Evolutionary conservation across 1,284 basidiomycete species (phyloP), one percentile per base, ranked within the genome.

Genomic region (Butyriboletus appendiculatus): DNA sequence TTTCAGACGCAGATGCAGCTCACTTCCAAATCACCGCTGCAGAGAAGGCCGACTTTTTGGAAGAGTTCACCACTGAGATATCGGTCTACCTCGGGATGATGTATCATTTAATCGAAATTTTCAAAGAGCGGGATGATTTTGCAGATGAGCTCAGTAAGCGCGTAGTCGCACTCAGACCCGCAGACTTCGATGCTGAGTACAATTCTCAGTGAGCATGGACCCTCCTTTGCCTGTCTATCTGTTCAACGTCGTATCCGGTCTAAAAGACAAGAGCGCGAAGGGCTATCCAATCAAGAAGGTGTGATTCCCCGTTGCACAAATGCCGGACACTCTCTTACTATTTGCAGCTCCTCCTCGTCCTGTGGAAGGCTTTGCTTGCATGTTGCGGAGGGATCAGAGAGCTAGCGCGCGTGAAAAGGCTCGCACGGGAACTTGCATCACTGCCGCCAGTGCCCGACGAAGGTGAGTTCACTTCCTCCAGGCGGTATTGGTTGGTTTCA

Each of bases 261-360:
- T 99, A 47, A 88, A 94, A 59, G 97, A 99, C 68, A 95, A 94
- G 75, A 92, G 90, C 64, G 91, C 94, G 5, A 96, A 93, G 67
- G 94, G 94, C 2, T 98, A 97, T 71, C 95, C 96, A 0, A 91
- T 96, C 60, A 98, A 97, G 75, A 97, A 97, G 82, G 93, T 92
- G 57, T 35, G 53, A 40, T 42, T 26, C 24, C 16, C 18, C 4
- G n/a, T 38, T 50, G 28, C 45, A 24, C 34, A 26, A 26, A 26
- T 14, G 3, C 10, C 18, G 11, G 3, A 7, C 22, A n/a, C 45
- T 3, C 35, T 39, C 55, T 58, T 50, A 59, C 44, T 8, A 30
- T 53, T 46, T 45, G 39, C 67, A 95, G 92, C 81, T 99, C 4
- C 81, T 99, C 16, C 82, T 99, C n/a, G 83, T 99, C 1, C 76